These are phyloP conservation scores for Quercus ilex DNA, from an alignment of 306 rosid species.

Conservation along the genomic window DNA sequence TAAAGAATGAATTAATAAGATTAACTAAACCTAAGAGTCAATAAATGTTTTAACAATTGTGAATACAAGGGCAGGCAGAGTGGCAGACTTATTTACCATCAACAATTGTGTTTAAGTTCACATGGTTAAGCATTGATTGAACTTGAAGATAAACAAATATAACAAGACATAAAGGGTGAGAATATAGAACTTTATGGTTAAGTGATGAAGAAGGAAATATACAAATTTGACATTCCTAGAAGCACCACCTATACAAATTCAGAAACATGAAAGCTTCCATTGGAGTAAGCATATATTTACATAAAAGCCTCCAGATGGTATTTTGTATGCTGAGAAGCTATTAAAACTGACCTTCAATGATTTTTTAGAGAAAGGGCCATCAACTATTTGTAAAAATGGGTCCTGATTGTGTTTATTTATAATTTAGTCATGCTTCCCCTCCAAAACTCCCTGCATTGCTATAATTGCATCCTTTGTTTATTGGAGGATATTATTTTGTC, in stretches of 20 bases:
- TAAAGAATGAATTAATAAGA: no score
- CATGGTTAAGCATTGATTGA: no score
- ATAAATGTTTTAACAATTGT: no score
- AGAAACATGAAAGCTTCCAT: background rate
- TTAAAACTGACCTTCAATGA: constrained; percentile 50
- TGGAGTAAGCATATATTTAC: background rate
- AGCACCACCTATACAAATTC: background rate
- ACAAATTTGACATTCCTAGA: background rate
- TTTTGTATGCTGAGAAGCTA: background rate
- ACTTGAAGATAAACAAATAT: no score
- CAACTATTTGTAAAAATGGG: constrained; percentile 52
- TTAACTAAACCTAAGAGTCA: no score
- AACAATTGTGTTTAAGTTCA: no score
- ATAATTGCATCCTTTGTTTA: constrained; percentile 61
- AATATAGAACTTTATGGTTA: background rate
- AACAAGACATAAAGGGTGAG: background rate
- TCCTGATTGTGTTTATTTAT: constrained; percentile 41
- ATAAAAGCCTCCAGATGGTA: background rate
- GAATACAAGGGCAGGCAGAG: no score
- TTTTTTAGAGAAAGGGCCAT: constrained; percentile 66
- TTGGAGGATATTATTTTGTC: constrained; percentile 33
- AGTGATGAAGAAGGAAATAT: background rate
- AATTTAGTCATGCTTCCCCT: constrained; percentile 68
- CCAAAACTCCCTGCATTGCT: constrained; percentile 64
- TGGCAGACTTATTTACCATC: no score